phyloP scores from a whole-genome alignment of 352 stramenopile species.

The Phytophthora aleatoria region DNA sequence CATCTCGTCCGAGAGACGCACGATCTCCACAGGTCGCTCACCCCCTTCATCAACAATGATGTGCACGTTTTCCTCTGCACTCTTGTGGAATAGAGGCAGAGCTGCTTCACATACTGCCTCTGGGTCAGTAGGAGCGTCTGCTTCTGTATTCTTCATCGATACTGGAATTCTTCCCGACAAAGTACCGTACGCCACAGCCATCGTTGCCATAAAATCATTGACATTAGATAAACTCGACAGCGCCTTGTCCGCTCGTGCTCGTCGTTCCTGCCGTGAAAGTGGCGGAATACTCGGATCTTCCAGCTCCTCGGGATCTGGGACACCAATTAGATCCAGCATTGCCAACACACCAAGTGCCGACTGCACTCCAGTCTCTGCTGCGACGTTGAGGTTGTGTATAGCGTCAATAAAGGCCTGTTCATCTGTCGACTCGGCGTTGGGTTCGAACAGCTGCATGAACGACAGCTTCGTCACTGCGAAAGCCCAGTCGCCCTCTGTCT shows the following conservation, averaged over 20 bases:
- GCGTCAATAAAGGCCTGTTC: conserved; percentile 44
- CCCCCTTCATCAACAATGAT: conserved; percentile 54
- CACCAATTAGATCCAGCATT: conserved; percentile 64
- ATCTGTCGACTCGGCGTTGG: conserved; percentile 8
- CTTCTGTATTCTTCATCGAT: conserved; percentile 5
- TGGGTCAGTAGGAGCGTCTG: background rate
- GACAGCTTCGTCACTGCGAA: conserved; percentile 62
- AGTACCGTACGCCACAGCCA: conserved; percentile 63
- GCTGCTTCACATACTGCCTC: conserved; percentile 45
- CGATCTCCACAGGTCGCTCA: conserved; percentile 43
- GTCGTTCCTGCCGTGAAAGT: conserved; percentile 31
- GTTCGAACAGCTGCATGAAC: conserved; percentile 69
- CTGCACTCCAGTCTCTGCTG: conserved; percentile 47
- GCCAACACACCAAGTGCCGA: conserved; percentile 48
- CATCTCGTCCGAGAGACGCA: conserved; percentile 59
- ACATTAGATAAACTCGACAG: conserved; percentile 37
- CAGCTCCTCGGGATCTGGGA: conserved; percentile 32
- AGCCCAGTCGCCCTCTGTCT: conserved; percentile 45
- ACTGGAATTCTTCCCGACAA: conserved; percentile 41
- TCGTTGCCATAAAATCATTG: conserved; percentile 58
- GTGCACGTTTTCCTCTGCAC: conserved; percentile 62
- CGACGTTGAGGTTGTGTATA: conserved; percentile 47
- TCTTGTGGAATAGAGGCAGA: conserved; percentile 52
- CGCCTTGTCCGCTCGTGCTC: conserved; percentile 36
- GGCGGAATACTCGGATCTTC: conserved; percentile 13